Evolutionary conservation across 371 early-diverging fungal genomes (phyloP).

Genomic region (Rhizopus delemar): DNA sequence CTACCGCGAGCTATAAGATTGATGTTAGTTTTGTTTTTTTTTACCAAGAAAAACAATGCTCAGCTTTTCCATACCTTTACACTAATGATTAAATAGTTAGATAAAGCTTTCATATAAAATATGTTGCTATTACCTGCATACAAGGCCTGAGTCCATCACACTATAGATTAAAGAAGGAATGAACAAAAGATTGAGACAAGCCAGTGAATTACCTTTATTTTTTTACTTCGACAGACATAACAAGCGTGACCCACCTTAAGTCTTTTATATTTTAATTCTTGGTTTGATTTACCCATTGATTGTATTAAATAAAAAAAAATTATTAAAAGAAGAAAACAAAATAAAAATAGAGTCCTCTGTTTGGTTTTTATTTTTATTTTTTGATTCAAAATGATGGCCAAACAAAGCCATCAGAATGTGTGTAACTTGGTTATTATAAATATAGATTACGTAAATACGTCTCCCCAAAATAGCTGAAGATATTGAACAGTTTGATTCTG

Average conservation of each 20-base stretch:
- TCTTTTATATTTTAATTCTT: conserved; percentile 31
- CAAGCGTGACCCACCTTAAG: conserved; percentile 39
- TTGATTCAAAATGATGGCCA: neutral
- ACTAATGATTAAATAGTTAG: neutral
- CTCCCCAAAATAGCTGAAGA: neutral
- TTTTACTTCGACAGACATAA: conserved; percentile 32
- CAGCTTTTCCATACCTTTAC: neutral
- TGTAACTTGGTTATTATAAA: conserved; percentile 1
- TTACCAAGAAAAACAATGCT: neutral
- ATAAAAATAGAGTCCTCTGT: neutral
- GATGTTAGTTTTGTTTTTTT: neutral
- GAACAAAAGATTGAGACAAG: neutral
- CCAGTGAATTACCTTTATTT: conserved; percentile 27
- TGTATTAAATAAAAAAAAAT: neutral
- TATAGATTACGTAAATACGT: conserved; percentile 1
- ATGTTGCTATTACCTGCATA: conserved; percentile 15
- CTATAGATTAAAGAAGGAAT: conserved; percentile 2
- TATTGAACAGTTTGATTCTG: neutral
- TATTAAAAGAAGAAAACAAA: neutral
- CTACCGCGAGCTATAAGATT: conserved; percentile 25
- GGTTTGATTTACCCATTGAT: conserved; percentile 23
- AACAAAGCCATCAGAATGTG: conserved; percentile 4
- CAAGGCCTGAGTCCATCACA: conserved; percentile 23
- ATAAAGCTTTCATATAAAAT: too few relatives aligned
- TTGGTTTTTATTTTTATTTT: neutral